Evolutionary conservation across 176 grass and related monocot species (phyloP).

Genomic region (Thalia dealbata): DNA sequence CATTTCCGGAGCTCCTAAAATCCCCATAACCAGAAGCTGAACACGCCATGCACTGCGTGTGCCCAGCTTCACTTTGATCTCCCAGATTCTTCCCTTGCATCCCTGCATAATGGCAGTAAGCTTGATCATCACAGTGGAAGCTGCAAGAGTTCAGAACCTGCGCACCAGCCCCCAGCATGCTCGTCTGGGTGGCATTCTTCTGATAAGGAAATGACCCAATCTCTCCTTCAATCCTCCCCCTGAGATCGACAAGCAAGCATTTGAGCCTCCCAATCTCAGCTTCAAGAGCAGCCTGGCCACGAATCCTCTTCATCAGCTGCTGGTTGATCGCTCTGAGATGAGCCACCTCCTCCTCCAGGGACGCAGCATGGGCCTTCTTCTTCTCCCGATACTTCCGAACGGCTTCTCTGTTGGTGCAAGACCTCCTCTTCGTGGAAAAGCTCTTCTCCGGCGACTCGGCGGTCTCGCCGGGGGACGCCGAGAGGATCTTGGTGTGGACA

Average conservation of each 20-base stretch:
- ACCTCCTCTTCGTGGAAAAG: slow-evolving; percentile 17
- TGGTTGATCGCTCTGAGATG: slow-evolving; percentile 59
- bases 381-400: slow-evolving; percentile 96
- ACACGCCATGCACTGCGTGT: slow-evolving; percentile 8
- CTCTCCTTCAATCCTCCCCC: slow-evolving; percentile 68
- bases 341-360: slow-evolving; percentile 73
- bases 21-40: neutral
- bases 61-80: neutral
- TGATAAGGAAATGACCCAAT: slow-evolving; percentile 36
- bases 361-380: slow-evolving; percentile 88
- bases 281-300: slow-evolving; percentile 49
- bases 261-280: slow-evolving; percentile 60
- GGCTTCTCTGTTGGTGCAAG: slow-evolving; percentile 62
- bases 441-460: slow-evolving; percentile 7
- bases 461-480: neutral
- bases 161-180: neutral
- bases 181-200: slow-evolving; percentile 14
- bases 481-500: slow-evolving; percentile 62
- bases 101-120: slow-evolving; percentile 1
- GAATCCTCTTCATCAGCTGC: slow-evolving; percentile 49
- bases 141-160: neutral
- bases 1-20: neutral
- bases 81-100: neutral
- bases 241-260: slow-evolving; percentile 64
- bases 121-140: slow-evolving; percentile 9